Evolutionary conservation across 140 eudicot species (phyloP).

Genomic region (Anethum foeniculum): DNA sequence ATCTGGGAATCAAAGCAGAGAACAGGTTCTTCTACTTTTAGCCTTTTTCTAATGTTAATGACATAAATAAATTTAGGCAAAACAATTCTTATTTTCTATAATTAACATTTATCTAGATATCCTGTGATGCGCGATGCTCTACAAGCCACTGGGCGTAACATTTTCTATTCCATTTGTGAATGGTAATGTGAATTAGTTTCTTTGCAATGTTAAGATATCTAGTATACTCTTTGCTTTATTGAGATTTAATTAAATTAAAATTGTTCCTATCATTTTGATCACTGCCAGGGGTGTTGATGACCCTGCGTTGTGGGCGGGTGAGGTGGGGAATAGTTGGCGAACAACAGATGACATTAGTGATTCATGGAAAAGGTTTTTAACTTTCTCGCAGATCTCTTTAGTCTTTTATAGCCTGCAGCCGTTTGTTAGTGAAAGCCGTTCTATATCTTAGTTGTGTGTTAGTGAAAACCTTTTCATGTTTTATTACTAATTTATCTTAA

Average conservation of each 20-base stretch:
- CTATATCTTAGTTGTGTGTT: not conserved
- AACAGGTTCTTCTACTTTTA: conserved; percentile 39
- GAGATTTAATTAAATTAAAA: not conserved
- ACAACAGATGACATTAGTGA: conserved; percentile 86
- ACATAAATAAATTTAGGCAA: not conserved
- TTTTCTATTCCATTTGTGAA: conserved; percentile 88
- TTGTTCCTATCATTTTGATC: conserved; percentile 3
- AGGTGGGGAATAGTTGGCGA: conserved; percentile 95
- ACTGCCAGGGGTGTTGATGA: conserved; percentile 81
- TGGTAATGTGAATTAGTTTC: conserved; percentile 40
- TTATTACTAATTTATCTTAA: not conserved
- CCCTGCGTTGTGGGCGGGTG: conserved; percentile 89
- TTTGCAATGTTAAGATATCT: not conserved
- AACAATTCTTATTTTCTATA: not conserved
- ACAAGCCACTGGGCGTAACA: conserved; percentile 63
- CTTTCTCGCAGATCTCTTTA: not conserved
- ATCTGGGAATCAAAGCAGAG: conserved; percentile 76
- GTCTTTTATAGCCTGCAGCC: not conserved
- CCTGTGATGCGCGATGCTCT: conserved; percentile 96
- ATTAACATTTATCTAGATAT: conserved; percentile 38
- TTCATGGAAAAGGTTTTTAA: conserved; percentile 76
- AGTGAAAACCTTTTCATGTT: not conserved
- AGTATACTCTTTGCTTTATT: not conserved
- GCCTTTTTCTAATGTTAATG: not conserved
- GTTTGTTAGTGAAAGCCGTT: not conserved